Conservation (phyloP, 371 early-diverging fungal species). For the Mucor saturninus region DNA sequence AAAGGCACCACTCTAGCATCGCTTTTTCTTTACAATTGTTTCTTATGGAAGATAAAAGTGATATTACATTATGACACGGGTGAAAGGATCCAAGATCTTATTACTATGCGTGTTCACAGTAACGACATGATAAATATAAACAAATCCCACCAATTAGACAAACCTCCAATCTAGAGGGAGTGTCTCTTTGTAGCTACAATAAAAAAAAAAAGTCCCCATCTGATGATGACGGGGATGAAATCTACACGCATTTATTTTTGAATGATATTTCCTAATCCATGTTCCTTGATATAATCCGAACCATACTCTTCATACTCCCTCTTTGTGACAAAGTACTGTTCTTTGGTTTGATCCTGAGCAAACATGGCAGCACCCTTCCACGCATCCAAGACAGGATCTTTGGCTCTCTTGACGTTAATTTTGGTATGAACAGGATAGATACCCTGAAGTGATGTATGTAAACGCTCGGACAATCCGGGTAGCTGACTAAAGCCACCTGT, state of each 20-base stretch:
- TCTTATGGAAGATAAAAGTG: no score
- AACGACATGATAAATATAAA: no score
- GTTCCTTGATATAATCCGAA: conserved; percentile 83
- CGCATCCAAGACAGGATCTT: conserved; percentile 77
- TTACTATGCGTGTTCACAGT: no score
- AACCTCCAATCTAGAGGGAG: no score
- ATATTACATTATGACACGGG: no score
- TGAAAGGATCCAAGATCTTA: no score
- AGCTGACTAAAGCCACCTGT: conserved; percentile 80
- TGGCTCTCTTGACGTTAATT: conserved; percentile 66
- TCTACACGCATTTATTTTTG: conserved; percentile 13
- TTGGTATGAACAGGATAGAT: conserved; percentile 68
- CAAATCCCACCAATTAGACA: no score
- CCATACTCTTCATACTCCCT: conserved; percentile 84
- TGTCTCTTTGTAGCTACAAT: not conserved
- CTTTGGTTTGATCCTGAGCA: conserved; percentile 38
- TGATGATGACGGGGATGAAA: no score
- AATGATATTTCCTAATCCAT: conserved; percentile 70
- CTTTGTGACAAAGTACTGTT: conserved; percentile 58
- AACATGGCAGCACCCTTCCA: conserved; percentile 86
- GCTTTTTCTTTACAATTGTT: no score
- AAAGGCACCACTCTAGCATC: no score
- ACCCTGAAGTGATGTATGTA: conserved; percentile 61
- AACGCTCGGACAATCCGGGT: conserved; percentile 67
- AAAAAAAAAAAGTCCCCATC: not conserved